Percentiles rank a stretch among this genome's conserved stretches.
Evolutionary conservation across 2,329 filamentous ascomycete species (phyloP).

Genomic region (Calonectria hawksworthii): DNA sequence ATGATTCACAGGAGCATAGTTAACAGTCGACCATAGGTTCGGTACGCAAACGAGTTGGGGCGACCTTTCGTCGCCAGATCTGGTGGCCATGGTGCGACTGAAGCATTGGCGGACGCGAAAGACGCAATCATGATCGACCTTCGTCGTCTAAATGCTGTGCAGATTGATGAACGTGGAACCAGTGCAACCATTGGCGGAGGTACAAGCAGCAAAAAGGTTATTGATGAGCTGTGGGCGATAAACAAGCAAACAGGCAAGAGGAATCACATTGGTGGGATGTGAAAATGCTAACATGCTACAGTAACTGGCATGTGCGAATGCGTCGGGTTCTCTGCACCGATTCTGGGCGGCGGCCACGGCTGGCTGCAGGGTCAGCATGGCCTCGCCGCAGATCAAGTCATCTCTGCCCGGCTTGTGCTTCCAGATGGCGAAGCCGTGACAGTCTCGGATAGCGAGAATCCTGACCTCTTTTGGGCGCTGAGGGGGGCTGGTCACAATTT

Average conservation of each 20-base stretch:
- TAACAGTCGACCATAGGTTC: conserved; percentile 17
- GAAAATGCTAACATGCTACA: not conserved
- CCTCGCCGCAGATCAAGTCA: conserved; percentile 28
- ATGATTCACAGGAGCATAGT: no score
- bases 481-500: conserved; percentile 68
- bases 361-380: conserved; percentile 36
- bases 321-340: not conserved
- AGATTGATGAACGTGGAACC: not conserved
- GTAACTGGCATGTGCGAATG: conserved; percentile 13
- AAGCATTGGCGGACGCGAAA: conserved; percentile 28
- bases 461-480: conserved; percentile 57
- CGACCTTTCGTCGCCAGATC: conserved; percentile 32
- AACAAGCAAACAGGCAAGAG: conserved; percentile 33
- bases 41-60: conserved; percentile 25
- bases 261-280: not conserved
- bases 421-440: conserved; percentile 27
- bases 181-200: conserved; percentile 25
- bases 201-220: conserved; percentile 26
- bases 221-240: conserved; percentile 15
- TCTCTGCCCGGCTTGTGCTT: conserved; percentile 27
- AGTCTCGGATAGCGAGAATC: conserved; percentile 9
- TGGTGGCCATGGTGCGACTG: conserved; percentile 31
- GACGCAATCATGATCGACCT: conserved; percentile 29
- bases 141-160: conserved; percentile 1
- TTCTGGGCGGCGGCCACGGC: conserved; percentile 32